Percentiles rank a stretch among this genome's conserved stretches.
phyloP scores from a whole-genome alignment of 2,329 filamentous ascomycete species.

The Byssochlamys sp. region DNA sequence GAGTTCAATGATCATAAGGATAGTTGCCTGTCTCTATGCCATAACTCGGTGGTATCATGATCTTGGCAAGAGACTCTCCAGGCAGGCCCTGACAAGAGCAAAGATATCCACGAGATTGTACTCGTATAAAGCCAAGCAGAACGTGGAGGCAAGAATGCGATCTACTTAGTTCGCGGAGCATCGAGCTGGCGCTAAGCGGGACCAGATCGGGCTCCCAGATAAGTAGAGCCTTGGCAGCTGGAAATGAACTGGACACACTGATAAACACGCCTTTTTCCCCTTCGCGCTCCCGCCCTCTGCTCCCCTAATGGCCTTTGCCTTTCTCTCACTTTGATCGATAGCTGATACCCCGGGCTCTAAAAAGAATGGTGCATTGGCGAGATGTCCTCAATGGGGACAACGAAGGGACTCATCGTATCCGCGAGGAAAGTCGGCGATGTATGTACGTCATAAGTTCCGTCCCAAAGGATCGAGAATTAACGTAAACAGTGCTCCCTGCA shows the following conservation, averaged over 20 bases:
- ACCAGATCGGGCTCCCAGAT: background rate
- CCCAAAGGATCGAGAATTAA: background rate
- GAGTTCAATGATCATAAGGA: too few species aligned
- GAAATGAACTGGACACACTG: background rate
- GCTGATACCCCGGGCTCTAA: conserved; percentile 6
- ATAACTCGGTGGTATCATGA: too few species aligned
- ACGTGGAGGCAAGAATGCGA: background rate
- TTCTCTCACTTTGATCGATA: conserved; percentile 9
- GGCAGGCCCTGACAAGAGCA: too few species aligned
- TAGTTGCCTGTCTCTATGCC: too few species aligned
- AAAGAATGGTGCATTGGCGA: conserved; percentile 30
- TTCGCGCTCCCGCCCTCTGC: background rate
- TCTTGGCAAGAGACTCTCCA: too few species aligned
- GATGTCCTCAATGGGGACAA: conserved; percentile 22
- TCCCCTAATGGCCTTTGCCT: conserved; percentile 5
- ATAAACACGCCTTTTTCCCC: background rate
- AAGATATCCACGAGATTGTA: background rate
- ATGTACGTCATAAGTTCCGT: conserved; percentile 25
- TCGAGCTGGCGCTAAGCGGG: background rate
- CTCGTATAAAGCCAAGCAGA: background rate
- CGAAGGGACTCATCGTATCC: conserved; percentile 21
- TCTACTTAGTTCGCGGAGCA: background rate
- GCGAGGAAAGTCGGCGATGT: conserved; percentile 34
- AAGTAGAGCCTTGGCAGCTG: background rate
- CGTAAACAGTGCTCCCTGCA: conserved; percentile 33